These are phyloP conservation scores for Byssochlamys sp. DNA, from an alignment of 2,329 filamentous ascomycete genomes.

Conservation along the genomic window DNA sequence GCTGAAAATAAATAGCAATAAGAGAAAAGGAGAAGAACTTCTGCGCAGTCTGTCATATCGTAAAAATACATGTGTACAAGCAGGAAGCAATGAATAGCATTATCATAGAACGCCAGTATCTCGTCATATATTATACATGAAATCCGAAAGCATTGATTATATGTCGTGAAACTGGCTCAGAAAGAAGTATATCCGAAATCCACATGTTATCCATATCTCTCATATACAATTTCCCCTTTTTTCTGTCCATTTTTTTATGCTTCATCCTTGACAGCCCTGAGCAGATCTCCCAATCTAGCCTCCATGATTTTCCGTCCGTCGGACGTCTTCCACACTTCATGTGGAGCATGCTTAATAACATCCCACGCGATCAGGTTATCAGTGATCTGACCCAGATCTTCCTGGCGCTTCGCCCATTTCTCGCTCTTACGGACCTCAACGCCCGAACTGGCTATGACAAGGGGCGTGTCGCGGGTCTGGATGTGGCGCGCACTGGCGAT, in stretches of 20 bases:
- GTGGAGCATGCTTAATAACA: constrained; percentile 71
- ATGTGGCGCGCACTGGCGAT: constrained; percentile 69
- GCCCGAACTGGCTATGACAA: constrained; percentile 76
- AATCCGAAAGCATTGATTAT: not conserved
- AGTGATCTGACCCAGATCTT: constrained; percentile 72
- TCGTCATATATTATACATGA: not conserved
- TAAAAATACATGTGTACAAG: not conserved
- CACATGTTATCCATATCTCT: not conserved
- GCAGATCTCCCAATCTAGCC: constrained; percentile 63
- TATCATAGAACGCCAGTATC: not conserved
- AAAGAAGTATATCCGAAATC: not conserved
- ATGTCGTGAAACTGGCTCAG: not conserved
- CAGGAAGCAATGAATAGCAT: no score
- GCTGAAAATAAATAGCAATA: no score
- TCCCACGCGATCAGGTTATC: constrained; percentile 74
- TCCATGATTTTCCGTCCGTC: constrained; percentile 68
- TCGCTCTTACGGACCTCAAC: constrained; percentile 55
- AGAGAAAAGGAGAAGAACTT: not conserved
- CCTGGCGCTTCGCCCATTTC: constrained; percentile 74
- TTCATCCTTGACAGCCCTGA: constrained; percentile 25
- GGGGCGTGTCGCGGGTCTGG: constrained; percentile 62
- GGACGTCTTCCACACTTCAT: constrained; percentile 71
- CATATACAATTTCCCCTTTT: not conserved
- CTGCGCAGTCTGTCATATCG: not conserved
- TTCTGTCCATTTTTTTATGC: not conserved